These are phyloP conservation scores for Coprinopsis sp. DNA, from an alignment of 768 basidiomycete species.

Conservation along the genomic window DNA sequence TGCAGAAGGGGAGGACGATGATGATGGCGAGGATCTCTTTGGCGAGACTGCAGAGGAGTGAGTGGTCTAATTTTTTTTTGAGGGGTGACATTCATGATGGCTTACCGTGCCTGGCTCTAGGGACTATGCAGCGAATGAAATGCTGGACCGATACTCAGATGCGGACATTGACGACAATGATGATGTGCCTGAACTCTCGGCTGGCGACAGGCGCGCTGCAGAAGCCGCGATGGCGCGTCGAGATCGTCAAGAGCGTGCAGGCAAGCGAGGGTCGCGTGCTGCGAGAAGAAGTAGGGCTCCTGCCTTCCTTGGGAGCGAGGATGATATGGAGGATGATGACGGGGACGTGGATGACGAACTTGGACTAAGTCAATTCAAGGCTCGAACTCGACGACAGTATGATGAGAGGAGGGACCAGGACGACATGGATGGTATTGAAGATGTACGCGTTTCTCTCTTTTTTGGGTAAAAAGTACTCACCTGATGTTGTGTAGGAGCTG, in stretches of 20 bases:
- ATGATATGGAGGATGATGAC: slow-evolving; percentile 74
- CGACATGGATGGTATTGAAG: slow-evolving; percentile 85
- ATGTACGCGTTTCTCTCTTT: slow-evolving; percentile 46
- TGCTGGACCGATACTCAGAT: slow-evolving; percentile 84
- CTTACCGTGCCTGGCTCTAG: slow-evolving; percentile 28
- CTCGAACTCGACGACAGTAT: slow-evolving; percentile 83
- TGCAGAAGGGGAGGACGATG: slow-evolving; percentile 70
- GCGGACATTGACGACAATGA: slow-evolving; percentile 82
- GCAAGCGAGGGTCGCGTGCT: slow-evolving; percentile 68
- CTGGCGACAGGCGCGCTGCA: slow-evolving; percentile 69
- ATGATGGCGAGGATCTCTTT: slow-evolving; percentile 93
- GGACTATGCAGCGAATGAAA: slow-evolving; percentile 82
- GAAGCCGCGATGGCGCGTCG: slow-evolving; percentile 86
- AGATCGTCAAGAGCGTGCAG: slow-evolving; percentile 68
- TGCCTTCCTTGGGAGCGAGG: slow-evolving; percentile 81
- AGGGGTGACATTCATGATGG: slow-evolving; percentile 12
- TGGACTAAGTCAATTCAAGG: slow-evolving; percentile 67
- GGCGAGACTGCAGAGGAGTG: slow-evolving; percentile 74
- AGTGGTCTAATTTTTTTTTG: slow-evolving; percentile 19
- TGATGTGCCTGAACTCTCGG: slow-evolving; percentile 62
- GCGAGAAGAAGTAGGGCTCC: slow-evolving; percentile 78
- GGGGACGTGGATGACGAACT: slow-evolving; percentile 66
- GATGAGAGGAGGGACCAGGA: slow-evolving; percentile 90
- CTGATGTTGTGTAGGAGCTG: slow-evolving; percentile 58
- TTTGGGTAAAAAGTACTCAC: neutral